These are phyloP conservation scores for Xylaria sp. DNA, from an alignment of 495 filamentous ascomycete species.

Conservation along the genomic window DNA sequence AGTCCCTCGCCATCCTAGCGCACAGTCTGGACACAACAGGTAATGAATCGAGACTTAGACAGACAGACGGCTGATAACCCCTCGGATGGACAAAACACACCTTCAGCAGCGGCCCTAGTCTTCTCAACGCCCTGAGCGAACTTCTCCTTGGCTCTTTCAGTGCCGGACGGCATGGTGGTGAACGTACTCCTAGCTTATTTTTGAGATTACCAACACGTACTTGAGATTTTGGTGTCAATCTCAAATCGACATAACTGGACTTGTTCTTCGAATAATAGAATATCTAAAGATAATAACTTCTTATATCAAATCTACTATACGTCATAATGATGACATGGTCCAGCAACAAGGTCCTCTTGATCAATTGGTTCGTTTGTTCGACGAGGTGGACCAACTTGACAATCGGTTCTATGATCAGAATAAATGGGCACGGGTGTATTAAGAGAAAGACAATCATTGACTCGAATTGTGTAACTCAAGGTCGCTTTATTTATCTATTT, in stretches of 20 bases:
- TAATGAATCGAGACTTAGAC: not conserved
- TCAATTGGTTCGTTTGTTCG: not conserved
- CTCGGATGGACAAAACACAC: not conserved
- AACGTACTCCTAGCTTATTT: not conserved
- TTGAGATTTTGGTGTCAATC: not conserved
- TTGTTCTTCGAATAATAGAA: not conserved
- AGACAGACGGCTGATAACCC: not conserved
- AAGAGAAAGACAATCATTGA: not conserved
- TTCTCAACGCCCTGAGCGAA: constrained; percentile 18
- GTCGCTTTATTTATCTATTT: not conserved
- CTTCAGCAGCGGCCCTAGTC: constrained; percentile 14
- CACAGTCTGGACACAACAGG: too few relatives aligned
- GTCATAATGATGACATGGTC: constrained; percentile 14
- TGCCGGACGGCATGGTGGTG: constrained; percentile 15
- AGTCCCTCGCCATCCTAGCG: not conserved
- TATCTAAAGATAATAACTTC: not conserved
- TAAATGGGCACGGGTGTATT: too few relatives aligned
- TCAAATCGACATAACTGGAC: not conserved
- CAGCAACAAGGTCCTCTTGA: not conserved
- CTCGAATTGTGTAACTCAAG: not conserved
- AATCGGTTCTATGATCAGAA: too few relatives aligned
- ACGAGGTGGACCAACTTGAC: not conserved
- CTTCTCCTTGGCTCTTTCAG: constrained; percentile 18
- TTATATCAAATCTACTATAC: not conserved
- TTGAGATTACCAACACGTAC: not conserved